Percentiles rank a stretch among this genome's conserved stretches.
Conservation (phyloP, 805 yeast genomes). For the Osmozyma mogii region DNA sequence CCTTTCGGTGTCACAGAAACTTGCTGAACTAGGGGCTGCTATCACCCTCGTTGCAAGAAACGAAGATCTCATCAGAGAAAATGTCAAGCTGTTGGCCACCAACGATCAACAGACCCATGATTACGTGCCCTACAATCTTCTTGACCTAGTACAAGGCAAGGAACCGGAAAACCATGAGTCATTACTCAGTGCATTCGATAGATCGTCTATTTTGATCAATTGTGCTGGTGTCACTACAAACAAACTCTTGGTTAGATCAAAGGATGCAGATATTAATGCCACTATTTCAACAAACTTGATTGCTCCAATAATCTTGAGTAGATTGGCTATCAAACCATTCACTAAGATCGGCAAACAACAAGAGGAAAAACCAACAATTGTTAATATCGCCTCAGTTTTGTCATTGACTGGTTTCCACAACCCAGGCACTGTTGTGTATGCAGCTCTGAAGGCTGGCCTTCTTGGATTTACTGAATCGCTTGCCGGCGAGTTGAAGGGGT, state of each 20-base stretch:
- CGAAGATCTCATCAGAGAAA: constrained; percentile 23
- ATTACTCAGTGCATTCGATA: constrained; percentile 18
- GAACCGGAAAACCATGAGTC: constrained; percentile 1
- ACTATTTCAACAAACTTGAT: constrained; percentile 50
- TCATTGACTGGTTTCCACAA: constrained; percentile 28
- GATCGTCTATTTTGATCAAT: constrained; percentile 44
- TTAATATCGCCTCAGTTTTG: constrained; percentile 63
- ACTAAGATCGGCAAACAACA: constrained; percentile 21
- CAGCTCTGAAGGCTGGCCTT: constrained; percentile 67
- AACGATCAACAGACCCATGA: constrained; percentile 2
- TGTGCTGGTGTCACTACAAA: constrained; percentile 63
- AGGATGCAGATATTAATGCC: constrained; percentile 31
- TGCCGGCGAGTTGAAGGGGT: constrained; percentile 50
- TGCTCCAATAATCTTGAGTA: constrained; percentile 55
- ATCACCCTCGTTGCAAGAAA: constrained; percentile 47
- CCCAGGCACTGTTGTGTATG: constrained; percentile 58
- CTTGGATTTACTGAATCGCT: constrained; percentile 52
- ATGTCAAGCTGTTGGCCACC: constrained; percentile 10
- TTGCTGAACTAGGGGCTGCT: constrained; percentile 46
- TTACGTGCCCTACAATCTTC: constrained; percentile 3
- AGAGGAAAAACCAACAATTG: constrained; percentile 25
- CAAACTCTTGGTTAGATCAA: constrained; percentile 39
- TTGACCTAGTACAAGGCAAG: constrained; percentile 1
- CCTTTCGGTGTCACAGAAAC: constrained; percentile 39
- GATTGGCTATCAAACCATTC: constrained; percentile 45